Conservation (phyloP, 306 rosid genomes). For the Luffa aegyptiaca region DNA sequence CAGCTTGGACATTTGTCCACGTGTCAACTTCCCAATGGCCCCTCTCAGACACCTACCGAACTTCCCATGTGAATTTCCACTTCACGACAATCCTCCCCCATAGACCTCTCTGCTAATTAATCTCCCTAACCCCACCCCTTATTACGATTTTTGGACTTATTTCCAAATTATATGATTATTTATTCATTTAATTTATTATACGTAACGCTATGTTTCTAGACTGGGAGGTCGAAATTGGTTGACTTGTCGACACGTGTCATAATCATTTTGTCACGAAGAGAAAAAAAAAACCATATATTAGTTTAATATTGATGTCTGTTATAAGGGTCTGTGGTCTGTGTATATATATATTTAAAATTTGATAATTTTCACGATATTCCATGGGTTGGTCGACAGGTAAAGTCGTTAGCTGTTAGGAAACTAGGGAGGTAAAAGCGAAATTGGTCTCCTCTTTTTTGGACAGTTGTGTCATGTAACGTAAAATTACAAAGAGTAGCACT, state of each 20-base stretch:
- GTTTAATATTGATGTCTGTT: neutral
- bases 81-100: slow-evolving; percentile 13
- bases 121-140: neutral
- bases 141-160: slow-evolving; percentile 18
- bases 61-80: slow-evolving; percentile 41
- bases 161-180: neutral
- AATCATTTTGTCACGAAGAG: neutral
- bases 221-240: neutral
- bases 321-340: neutral
- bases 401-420: slow-evolving; percentile 42
- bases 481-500: neutral
- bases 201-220: neutral
- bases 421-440: slow-evolving; percentile 23
- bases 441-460: slow-evolving; percentile 34
- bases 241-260: neutral
- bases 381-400: slow-evolving; percentile 41
- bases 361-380: neutral
- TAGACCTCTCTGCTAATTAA: slow-evolving; percentile 13
- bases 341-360: neutral
- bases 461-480: slow-evolving; percentile 13
- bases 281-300: too few species aligned
- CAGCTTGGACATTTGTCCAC: slow-evolving; percentile 6
- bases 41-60: slow-evolving; percentile 31
- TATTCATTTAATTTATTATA: neutral
- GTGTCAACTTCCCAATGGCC: slow-evolving; percentile 9